Evolutionary conservation across 2,329 filamentous ascomycete species (phyloP), one percentile per base, ranked within the genome.

Genomic region (Lecanosticta acicola): DNA sequence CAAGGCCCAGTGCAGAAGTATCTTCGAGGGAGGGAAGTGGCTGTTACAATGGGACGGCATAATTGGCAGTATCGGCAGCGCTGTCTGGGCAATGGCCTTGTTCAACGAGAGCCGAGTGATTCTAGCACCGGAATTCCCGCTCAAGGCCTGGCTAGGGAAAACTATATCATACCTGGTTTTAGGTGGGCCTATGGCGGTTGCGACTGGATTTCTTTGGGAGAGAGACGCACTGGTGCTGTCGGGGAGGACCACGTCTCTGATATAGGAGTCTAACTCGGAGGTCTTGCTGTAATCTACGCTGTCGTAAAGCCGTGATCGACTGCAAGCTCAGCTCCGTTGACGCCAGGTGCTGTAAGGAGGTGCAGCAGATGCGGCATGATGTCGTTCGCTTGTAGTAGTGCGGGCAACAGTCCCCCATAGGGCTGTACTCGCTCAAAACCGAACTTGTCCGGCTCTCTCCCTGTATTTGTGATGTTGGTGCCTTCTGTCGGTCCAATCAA

Each of bases 401-500:
- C 16, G 7, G 33, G 33, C n/a, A 35, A 35, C 7, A 7, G n/a
- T 5, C 16, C 16, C 16, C 33, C 33, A n/a, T 35, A 35, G 7
- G 33, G 33, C n/a, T 35, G 33, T 35, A 35, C 16, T 7, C 33
- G 33, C 33, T 35, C 33, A 14, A 35, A 35, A 5, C 33, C 33
- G 16, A 35, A 35, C 16, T n/a, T 17, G 16, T 35, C 33, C 8
- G 33, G 33, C 5, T n/a, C 16, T 17, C 16, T 35, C n/a, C 33
- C 33, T n/a, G 33, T 35, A 7, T 35, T 35, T n/a, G 33, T 35
- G n/a, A 35, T 35, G 33, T 35, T 35, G 7, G 33, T 35, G 13
- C 33, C 33, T 7, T 7, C 33, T n/a, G 33, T 35, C 7, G 33
- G 33, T 14, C 33, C 33, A 7, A 35, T 7, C 7, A 35, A 5